These are phyloP conservation scores for Pseudomonodictys pantanalensis DNA, from an alignment of 495 filamentous ascomycete species.

Conservation along the genomic window DNA sequence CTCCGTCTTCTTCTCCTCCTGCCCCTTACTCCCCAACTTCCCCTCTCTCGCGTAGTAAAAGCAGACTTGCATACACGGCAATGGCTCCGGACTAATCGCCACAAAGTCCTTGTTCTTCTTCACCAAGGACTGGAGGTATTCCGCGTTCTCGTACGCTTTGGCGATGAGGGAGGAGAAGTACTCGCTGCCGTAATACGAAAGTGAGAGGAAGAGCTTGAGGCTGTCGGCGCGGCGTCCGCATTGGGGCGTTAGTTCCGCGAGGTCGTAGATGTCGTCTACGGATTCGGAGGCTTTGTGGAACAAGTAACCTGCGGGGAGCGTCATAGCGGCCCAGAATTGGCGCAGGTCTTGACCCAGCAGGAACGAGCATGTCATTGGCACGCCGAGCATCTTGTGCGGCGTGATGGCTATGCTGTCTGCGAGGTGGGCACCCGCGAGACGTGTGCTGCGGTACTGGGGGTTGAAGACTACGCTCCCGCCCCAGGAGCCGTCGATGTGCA, in stretches of 20 bases:
- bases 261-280: conserved; percentile 68
- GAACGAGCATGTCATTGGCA: conserved; percentile 87
- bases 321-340: conserved; percentile 77
- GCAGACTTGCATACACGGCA: conserved; percentile 90
- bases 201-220: conserved; percentile 80
- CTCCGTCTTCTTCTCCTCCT: conserved; percentile 69
- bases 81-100: conserved; percentile 70
- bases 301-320: conserved; percentile 80
- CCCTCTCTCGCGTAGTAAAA: conserved; percentile 76
- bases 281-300: conserved; percentile 61
- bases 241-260: conserved; percentile 91
- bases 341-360: conserved; percentile 72
- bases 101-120: conserved; percentile 56
- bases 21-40: conserved; percentile 50
- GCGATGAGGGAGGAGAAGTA: conserved; percentile 58
- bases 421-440: conserved; percentile 57
- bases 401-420: conserved; percentile 83
- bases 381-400: conserved; percentile 96
- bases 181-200: conserved; percentile 78
- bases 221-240: conserved; percentile 83
- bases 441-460: conserved; percentile 58
- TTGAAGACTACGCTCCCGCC: conserved; percentile 84
- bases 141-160: conserved; percentile 63
- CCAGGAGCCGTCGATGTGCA: conserved; percentile 91
- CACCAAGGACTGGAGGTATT: conserved; percentile 61